Evolutionary conservation across 1,284 basidiomycete genomes (phyloP).

Genomic region (Ganoderma multipileum): DNA sequence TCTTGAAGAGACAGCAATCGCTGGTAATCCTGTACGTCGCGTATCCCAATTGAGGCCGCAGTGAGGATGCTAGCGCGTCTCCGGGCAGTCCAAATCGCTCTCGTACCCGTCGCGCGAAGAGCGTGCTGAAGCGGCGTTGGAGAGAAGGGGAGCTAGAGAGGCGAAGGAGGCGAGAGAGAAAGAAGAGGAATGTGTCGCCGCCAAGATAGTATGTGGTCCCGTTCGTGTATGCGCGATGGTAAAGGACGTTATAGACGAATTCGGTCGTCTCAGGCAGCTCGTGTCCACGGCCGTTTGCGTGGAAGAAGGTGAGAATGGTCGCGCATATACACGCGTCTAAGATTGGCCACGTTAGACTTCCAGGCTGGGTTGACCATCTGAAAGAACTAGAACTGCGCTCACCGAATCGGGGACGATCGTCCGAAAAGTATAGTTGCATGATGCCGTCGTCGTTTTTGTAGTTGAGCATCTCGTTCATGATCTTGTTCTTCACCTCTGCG

Average conservation of each 20-base stretch:
- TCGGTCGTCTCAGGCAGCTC: slow-evolving; percentile 50
- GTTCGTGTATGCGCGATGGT: slow-evolving; percentile 49
- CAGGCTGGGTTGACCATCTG: slow-evolving; percentile 41
- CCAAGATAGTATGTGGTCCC: slow-evolving; percentile 57
- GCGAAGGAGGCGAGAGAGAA: slow-evolving; percentile 54
- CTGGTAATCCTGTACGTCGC: slow-evolving; percentile 49
- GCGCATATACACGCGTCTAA: slow-evolving; percentile 52
- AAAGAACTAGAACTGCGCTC: slow-evolving; percentile 42
- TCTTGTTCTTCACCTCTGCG: slow-evolving; percentile 3
- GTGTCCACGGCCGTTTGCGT: slow-evolving; percentile 50
- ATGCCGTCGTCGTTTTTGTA: slow-evolving; percentile 18
- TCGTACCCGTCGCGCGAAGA: slow-evolving; percentile 50
- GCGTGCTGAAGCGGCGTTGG: slow-evolving; percentile 41
- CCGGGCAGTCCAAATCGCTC: slow-evolving; percentile 56
- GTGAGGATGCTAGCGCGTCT: slow-evolving; percentile 52
- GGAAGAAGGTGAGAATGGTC: slow-evolving; percentile 56
- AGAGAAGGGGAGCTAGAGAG: slow-evolving; percentile 38
- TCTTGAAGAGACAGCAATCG: slow-evolving; percentile 50
- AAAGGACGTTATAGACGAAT: slow-evolving; percentile 54
- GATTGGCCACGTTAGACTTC: not conserved
- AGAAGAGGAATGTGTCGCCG: slow-evolving; percentile 60
- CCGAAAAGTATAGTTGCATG: slow-evolving; percentile 19
- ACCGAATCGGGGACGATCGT: slow-evolving; percentile 27
- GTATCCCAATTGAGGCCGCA: slow-evolving; percentile 47
- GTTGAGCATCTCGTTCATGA: slow-evolving; percentile 21